Base-by-base conservation (phyloP, 2,329 filamentous ascomycete species). In the Colletotrichum musae region DNA sequence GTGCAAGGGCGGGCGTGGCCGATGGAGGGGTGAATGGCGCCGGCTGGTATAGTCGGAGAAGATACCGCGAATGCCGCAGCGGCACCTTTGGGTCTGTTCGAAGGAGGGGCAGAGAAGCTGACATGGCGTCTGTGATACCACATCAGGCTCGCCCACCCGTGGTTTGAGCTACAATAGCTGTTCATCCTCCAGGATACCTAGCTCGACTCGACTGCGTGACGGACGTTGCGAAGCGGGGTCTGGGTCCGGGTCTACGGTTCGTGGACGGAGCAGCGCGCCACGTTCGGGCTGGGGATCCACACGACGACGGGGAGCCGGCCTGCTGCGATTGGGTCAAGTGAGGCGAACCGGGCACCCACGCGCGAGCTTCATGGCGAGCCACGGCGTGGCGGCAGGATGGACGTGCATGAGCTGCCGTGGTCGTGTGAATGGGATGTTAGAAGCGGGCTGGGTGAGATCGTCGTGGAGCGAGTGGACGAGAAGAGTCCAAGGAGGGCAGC, bases 381-480 rank as follows among this genome's bases (percentile, higher is more conserved):
- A 57, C 51, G 32, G 64, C 66, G 59, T 48, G 61, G 61, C 61
- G 61, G 53, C 53, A 68, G 64, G 59, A 63, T 68, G 64, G 45
- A 26, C 56, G 43, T 60, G 68, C 68, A 60, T 59, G 58, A 48
- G 64, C 43, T 64, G 58, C 50, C 51, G 56, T 69, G 64, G 56
- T 57, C 59, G 64, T 63, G 62, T 70, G 70, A 71, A 68, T 59
- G 58, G 53, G 13, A 61, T 58, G 58, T 61, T 48, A 36, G 45
- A 47, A 51, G 48, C 51, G 67, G 57, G 26, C 53, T 48, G 59
- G 54, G 54, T 32, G 47, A 13, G 50, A 68, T 68, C 59, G 59
- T 68, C 68, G 39, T 57, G 15, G 41, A 57, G 48, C 15, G 64
- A 69, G 58, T 68, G 68, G 68, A 54, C 54, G 64, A 64, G 43